Base-by-base conservation (phyloP, 2,329 filamentous ascomycete genomes). In the Talaromyces atroroseus region DNA sequence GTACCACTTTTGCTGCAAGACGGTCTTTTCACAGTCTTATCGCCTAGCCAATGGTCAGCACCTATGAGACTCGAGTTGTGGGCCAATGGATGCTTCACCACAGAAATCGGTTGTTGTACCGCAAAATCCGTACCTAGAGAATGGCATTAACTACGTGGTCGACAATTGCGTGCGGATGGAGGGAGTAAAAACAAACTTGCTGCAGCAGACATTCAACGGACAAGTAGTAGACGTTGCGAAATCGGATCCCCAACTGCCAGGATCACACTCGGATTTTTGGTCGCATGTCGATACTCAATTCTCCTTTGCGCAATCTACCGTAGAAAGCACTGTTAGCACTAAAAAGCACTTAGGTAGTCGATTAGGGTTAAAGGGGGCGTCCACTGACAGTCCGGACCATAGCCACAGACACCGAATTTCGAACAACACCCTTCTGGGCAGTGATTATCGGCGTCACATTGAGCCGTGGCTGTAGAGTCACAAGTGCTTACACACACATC, bases 51-150 rank as follows among this genome's bases (percentile, higher is more conserved):
- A 48, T 20, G 16, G 16, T 32, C 26, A 8, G 32, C 8, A 45
- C 29, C 7, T 8, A 16, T 5, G 26, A 5, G 12, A 29, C 24
- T 26, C 4, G 8, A 26, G 24, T 32, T 45, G 5, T 40, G 11
- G 4, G 11, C 2, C 29, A 34, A 10, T 12, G 2, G 5, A 21
- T 49, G 24, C 24, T 24, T n/a, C 24, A 48, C 48, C 58, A 29
- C 58, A 60, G 32, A 58, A 60, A 1, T 60, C 54, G 5, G 23
- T 1, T 6, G 57, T 52, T 12, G 52, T 56, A 23, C 54, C 54
- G 20, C 58, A 59, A 26, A 57, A 58, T 20, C 54, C 40, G 23
- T 38, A 50, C 16, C 40, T 42, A 21, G 10, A 21, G n/a, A 42
- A 42, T 21, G 36, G 12, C 3, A 7, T 38, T n/a, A 38, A 18